Base-by-base conservation (phyloP, 78 protist species). In the Emiliania huxleyi region DNA sequence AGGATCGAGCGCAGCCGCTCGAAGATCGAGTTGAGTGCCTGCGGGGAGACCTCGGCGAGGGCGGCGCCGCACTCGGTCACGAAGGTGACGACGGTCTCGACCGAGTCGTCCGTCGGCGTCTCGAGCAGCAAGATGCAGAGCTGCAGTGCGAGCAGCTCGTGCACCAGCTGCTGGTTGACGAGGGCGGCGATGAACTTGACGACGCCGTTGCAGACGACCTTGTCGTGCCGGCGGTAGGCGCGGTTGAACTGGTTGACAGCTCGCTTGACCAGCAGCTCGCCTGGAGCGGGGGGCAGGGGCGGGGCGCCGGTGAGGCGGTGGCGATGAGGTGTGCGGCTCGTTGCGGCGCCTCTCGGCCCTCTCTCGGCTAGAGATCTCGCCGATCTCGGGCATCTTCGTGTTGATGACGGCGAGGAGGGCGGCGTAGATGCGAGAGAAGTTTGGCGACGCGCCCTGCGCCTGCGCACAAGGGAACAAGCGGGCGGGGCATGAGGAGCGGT, bases 371-470 rank as follows among this genome's bases (percentile, higher is more conserved):
- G 55, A 11, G 55, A 11, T 11, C 4, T 48, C 71, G 0, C 99
- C 99, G 29, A 94, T 52, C 42, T 96, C 99, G 3, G 99, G 99
- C 45, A 99, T 79, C 94, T 97, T 96, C 1, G 99, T 95, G 95
- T 99, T 99, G 87, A 99, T 48, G 11, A 98, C 94, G 5, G 99
- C 98, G 11, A 96, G 73, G 33, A 99, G 83, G 35, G 99, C 99
- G 0, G 99, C 98, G 89, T 97, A 99, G 35, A 99, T 98, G 94
- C 93, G 90, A 21, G 99, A 95, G 94, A 98, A 98, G 40, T 37
- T 71, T 18, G 99, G 98, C 35, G 99, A 95, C 26, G 98, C 97
- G 19, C 89, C 49, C 91, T 98, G 98, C n/a, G 96, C 95, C n/a
- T n/a, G n/a, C 62, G 48, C 48, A 26, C 21, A 79, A 15, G 44